phyloP scores from a whole-genome alignment of 1,284 basidiomycete genomes.

The Hemileia vastatrix region DNA sequence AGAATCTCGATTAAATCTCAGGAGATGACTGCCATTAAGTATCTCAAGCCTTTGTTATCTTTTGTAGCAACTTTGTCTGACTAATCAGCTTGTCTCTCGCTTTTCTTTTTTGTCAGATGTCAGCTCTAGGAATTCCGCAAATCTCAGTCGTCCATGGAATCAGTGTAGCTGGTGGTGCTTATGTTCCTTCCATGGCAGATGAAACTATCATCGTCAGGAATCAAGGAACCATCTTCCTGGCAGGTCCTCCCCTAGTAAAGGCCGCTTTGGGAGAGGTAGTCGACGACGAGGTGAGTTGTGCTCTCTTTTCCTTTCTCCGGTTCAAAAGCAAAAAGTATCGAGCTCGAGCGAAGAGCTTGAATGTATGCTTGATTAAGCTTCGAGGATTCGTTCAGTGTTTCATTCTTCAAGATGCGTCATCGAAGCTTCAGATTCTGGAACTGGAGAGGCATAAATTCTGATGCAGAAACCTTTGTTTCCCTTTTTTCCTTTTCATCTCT shows the following conservation, averaged over 20 bases:
- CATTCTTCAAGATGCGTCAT: too few species aligned
- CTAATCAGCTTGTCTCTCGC: neutral
- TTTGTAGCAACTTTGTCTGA: neutral
- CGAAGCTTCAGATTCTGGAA: too few species aligned
- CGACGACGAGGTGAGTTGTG: conserved; percentile 86
- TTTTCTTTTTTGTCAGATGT: too few species aligned
- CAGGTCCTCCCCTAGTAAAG: conserved; percentile 87
- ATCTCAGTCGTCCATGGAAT: conserved; percentile 89
- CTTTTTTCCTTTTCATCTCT: neutral
- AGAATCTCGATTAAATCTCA: too few species aligned
- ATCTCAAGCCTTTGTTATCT: too few species aligned
- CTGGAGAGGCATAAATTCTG: too few species aligned
- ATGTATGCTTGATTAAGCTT: too few species aligned
- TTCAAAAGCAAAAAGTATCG: neutral
- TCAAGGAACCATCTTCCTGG: conserved; percentile 90
- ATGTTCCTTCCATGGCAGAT: conserved; percentile 93
- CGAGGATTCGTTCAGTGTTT: too few species aligned
- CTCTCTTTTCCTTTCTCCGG: neutral
- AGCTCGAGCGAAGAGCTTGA: neutral
- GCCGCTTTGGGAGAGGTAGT: conserved; percentile 89
- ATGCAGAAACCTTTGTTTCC: neutral
- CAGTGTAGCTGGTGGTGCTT: conserved; percentile 73
- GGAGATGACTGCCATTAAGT: too few species aligned
- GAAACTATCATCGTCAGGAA: conserved; percentile 89
- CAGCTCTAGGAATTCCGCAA: conserved; percentile 77